Base-by-base conservation (phyloP, 1,139 yeast species). In the Meyerozyma carpophila region DNA sequence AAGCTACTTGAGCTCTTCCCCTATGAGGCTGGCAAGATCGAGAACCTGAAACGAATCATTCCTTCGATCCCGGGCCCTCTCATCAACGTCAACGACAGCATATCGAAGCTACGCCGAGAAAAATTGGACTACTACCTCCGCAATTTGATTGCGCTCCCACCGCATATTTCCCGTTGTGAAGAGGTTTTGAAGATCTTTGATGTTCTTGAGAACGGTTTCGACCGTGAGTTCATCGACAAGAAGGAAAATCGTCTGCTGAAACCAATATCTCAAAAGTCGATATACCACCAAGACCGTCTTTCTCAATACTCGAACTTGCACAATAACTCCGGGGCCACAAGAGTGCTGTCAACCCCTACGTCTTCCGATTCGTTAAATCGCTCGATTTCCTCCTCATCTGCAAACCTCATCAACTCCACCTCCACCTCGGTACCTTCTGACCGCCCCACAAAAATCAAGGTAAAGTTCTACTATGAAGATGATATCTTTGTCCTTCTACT, bases 11-110 rank as follows among this genome's bases (percentile, higher is more conserved):
- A 87, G 56, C 75, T 84, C 39, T 93, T 87, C 69, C 98, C 98
- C 3, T 82, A 75, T 50, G 98, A 93, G 62, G 96, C 98, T 5
- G 98, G 98, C 5, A 83, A 90, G 53, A 81, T 84, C 40, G 89
- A 85, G 62, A 80, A 81, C 51, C 73, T 77, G 34, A 68, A 72
- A 45, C 78, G 98, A 51, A 84, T 85, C 34, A 75, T 93, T 48
- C 98, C 99, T 4, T 89, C 86, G 50, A 91, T 94, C 59, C 98
- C 98, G 0, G 98, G 98, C 1, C 99, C 98, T 2, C 75, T 93
- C 42, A 85, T 95, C 40, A 87, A 87, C 59, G 96, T 93, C 42
- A 90, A 91, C 50, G 98, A 91, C 59, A 79, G 84, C 42, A 84
- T 91, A 44, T 86, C 96, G 13, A 83, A 84, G 54, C 85, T 88